Evolutionary conservation across 208 protist species (phyloP).

Genomic region (Trichomonas vaginalis): DNA sequence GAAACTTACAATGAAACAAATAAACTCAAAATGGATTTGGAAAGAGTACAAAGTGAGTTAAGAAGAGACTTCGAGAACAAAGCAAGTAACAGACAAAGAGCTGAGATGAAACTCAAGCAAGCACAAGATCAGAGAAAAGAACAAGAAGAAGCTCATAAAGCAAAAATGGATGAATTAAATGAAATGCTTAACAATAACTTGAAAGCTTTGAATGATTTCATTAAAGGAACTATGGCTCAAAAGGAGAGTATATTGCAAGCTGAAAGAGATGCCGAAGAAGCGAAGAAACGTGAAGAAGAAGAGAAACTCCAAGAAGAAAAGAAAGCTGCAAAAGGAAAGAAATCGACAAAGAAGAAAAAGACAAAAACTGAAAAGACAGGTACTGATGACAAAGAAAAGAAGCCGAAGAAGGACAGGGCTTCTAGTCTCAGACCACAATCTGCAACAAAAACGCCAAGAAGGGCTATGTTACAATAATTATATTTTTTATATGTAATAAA

Average conservation of each 20-base stretch:
- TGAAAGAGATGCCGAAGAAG: neutral
- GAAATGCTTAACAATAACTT: neutral
- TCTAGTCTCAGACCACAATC: neutral
- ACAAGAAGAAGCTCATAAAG: neutral
- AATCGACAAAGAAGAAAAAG: neutral
- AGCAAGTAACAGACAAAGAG: neutral
- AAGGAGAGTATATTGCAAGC: neutral
- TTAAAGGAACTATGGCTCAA: neutral
- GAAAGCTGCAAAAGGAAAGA: neutral
- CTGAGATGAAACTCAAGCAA: neutral
- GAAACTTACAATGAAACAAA: neutral
- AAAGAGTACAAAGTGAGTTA: neutral
- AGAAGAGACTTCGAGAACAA: neutral
- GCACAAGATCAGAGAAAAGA: neutral
- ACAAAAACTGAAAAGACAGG: neutral
- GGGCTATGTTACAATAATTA: neutral
- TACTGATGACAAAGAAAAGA: neutral
- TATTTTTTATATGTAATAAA: neutral
- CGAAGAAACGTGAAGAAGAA: neutral
- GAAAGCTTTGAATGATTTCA: neutral
- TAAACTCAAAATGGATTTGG: neutral
- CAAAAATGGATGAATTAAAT: neutral
- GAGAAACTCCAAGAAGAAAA: neutral
- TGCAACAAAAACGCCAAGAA: neutral
- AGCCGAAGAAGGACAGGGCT: neutral